A percentile compares a stretch with the other conserved stretches of the same genome.
Conservation (phyloP, 371 early-diverging fungal species). For the Rhizopus stolonifer region DNA sequence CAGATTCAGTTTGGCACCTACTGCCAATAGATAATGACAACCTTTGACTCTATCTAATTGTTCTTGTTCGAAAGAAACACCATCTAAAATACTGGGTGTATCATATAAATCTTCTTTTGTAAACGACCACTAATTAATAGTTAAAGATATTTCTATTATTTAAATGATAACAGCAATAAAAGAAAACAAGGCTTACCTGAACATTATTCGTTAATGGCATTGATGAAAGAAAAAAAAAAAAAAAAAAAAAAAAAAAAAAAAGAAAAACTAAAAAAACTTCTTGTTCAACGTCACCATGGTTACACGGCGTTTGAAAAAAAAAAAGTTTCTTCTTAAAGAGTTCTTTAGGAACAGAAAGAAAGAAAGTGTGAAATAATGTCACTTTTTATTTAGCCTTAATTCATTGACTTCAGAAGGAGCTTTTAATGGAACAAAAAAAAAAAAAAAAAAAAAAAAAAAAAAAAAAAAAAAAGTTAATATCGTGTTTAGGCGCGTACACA, state of each 20-base stretch:
- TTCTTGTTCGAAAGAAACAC: slow-evolving; percentile 51
- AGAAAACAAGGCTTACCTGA: neutral
- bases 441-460: neutral
- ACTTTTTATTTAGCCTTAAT: too few species aligned
- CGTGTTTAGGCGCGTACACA: neutral
- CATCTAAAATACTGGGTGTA: slow-evolving; percentile 61
- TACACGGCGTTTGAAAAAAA: neutral
- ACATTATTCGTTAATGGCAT: neutral
- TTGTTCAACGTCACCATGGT: neutral
- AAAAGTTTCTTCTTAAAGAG: too few species aligned
- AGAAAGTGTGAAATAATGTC: too few species aligned
- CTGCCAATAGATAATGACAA: slow-evolving; percentile 63
- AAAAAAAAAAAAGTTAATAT: too few species aligned
- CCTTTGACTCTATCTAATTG: slow-evolving; percentile 63
- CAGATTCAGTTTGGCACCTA: slow-evolving; percentile 65
- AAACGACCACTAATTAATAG: slow-evolving; percentile 63
- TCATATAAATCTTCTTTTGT: slow-evolving; percentile 63
- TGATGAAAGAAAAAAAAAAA: neutral
- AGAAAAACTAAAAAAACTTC: neutral
- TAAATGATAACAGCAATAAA: neutral
- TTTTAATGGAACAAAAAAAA: neutral
- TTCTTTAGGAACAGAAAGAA: too few species aligned
- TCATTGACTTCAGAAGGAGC: too few species aligned
- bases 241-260: neutral
- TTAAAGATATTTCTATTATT: neutral